Evolutionary conservation across 352 stramenopile genomes (phyloP).

Genomic region (Globisporangium orthogonon): DNA sequence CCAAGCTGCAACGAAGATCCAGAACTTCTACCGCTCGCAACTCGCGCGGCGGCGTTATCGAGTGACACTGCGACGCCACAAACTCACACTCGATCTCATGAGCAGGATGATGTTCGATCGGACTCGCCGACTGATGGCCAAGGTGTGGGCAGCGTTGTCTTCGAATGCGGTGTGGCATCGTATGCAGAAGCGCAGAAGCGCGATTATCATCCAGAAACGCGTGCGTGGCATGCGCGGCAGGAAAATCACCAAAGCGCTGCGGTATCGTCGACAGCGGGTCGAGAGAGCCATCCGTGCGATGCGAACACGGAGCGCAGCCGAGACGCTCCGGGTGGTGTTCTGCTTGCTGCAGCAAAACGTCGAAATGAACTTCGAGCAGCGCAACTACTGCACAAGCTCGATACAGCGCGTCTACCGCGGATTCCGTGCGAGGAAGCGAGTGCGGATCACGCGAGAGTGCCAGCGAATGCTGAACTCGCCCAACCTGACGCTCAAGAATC

Average conservation of each 20-base stretch:
- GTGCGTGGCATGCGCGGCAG: conserved; percentile 37
- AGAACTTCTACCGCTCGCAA: conserved; percentile 28
- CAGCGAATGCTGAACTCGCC: conserved; percentile 27
- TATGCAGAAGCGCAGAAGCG: conserved; percentile 35
- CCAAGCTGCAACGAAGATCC: conserved; percentile 24
- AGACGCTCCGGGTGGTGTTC: conserved; percentile 29
- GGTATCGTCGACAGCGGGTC: conserved; percentile 27
- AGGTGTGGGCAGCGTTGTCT: conserved; percentile 31
- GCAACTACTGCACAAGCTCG: conserved; percentile 10
- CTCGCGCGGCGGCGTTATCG: conserved; percentile 27
- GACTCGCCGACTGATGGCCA: conserved; percentile 18
- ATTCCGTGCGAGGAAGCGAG: conserved; percentile 27
- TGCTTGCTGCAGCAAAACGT: conserved; percentile 25
- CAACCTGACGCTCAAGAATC: conserved; percentile 25
- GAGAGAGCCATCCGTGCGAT: conserved; percentile 26
- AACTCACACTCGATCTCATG: conserved; percentile 43
- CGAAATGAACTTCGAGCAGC: conserved; percentile 22
- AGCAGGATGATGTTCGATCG: conserved; percentile 35
- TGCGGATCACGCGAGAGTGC: conserved; percentile 27
- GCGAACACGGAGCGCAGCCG: conserved; percentile 21
- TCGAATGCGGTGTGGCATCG: conserved; percentile 44
- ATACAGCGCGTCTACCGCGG: conserved; percentile 51
- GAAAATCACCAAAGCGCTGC: conserved; percentile 24
- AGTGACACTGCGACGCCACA: conserved; percentile 32
- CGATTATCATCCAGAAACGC: conserved; percentile 43